Base-by-base conservation (phyloP, 495 filamentous ascomycete genomes). In the Thermothielavioides terrestris region DNA sequence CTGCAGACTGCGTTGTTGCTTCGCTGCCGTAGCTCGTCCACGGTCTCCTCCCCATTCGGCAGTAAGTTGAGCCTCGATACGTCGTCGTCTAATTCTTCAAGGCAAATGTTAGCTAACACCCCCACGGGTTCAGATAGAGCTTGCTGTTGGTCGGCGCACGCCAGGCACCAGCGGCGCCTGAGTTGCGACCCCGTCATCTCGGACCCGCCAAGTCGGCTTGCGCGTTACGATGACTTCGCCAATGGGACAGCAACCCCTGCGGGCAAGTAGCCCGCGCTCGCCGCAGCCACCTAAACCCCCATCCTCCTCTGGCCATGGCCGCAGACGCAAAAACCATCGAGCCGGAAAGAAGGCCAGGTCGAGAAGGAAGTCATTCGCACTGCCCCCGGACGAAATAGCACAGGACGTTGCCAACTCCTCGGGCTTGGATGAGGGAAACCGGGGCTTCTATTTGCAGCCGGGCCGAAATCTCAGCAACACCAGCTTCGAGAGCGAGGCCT, bases 401-500 rank as follows among this genome's bases (percentile, higher is more conserved):
- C 60, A 57, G 21, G 65, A 67, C 42, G 62, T 61, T 18, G 60
- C 61, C 25, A 59, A 56, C 61, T 70, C 55, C 34, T 64, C 66
- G 28, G 51, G 56, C 14, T 52, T 68, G 37, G 68, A 62, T 25
- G 60, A 63, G 38, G 54, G 49, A 41, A 65, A 49, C 39, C 56
- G 57, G 25, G 64, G 74, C 20, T 82, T 85, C 57, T 89, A 86
- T 59, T 67, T 75, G 26, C 61, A 82, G 36, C 72, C 69, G 30
- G 71, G 69, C 15, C 57, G 64, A 6, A 85, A 83, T 61, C 44
- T 82, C 52, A 94, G 88, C 63, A 82, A 74, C 61, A 88, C 86
- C 4, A 94, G 88, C 59, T 67, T 94, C 45, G 88, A 90, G 46
- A 91, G 86, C 59, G 79, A 88, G 57, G 81, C 78, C 4, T 71